phyloP scores from a whole-genome alignment of 345 rosid species.

The Psidium guajava region DNA sequence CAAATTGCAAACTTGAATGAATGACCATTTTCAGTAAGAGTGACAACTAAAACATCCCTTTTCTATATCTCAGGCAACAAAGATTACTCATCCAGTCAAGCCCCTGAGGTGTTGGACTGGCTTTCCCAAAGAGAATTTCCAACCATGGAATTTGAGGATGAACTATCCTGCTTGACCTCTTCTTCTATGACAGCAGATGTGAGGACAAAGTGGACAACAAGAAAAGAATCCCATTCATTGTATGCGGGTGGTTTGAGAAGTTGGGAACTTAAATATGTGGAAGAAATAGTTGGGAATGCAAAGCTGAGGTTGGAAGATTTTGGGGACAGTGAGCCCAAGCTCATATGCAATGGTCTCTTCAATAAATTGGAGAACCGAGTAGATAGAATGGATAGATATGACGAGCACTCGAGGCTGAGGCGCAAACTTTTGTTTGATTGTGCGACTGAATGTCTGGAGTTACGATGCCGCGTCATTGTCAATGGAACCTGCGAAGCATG shows the following conservation, averaged over 20 bases:
- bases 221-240: conserved; percentile 6
- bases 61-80: conserved; percentile 12
- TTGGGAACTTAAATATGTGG: conserved; percentile 58
- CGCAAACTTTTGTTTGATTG: conserved; percentile 49
- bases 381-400: conserved; percentile 9
- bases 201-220: not conserved
- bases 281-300: conserved; percentile 27
- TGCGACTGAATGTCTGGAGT: conserved; percentile 34
- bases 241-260: conserved; percentile 13
- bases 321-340: not conserved
- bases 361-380: conserved; percentile 33
- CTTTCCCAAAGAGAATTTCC: conserved; percentile 4
- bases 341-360: not conserved
- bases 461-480: conserved; percentile 16
- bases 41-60: not conserved
- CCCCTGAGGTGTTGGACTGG: conserved; percentile 6
- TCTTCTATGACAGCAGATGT: conserved; percentile 19
- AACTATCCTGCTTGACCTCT: conserved; percentile 29
- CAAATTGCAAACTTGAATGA: not conserved
- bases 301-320: conserved; percentile 32
- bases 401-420: conserved; percentile 27
- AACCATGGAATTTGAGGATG: conserved; percentile 10
- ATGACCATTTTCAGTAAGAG: not conserved
- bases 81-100: conserved; percentile 6
- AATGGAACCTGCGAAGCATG: conserved; percentile 41